These are phyloP conservation scores for Fonsecaea multimorphosa DNA, from an alignment of 2,329 filamentous ascomycete species.

Conservation along the genomic window DNA sequence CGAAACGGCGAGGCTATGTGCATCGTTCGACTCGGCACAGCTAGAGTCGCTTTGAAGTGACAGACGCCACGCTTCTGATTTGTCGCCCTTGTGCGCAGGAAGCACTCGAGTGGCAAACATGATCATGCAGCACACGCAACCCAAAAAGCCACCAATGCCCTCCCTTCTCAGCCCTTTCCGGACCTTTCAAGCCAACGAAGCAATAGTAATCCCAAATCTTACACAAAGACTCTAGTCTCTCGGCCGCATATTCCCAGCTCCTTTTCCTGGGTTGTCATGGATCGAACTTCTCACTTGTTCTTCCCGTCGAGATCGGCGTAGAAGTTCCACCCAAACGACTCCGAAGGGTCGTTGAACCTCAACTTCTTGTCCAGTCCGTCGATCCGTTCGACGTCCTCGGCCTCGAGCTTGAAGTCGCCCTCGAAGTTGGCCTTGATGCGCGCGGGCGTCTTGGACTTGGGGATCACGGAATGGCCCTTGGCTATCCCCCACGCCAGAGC, in stretches of 20 bases:
- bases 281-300: constrained; percentile 29
- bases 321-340: constrained; percentile 63
- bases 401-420: constrained; percentile 64
- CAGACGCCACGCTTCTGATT: neutral
- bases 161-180: neutral
- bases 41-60: neutral
- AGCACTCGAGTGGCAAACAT: neutral
- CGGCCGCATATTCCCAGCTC: neutral
- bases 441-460: constrained; percentile 49
- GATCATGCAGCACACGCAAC: neutral
- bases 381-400: constrained; percentile 64
- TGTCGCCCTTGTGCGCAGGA: neutral
- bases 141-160: neutral
- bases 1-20: neutral
- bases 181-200: neutral
- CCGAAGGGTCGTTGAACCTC: constrained; percentile 66
- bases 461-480: constrained; percentile 59
- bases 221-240: neutral
- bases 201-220: neutral
- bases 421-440: constrained; percentile 54
- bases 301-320: constrained; percentile 64
- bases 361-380: constrained; percentile 64
- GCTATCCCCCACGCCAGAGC: constrained; percentile 63
- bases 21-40: neutral
- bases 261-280: neutral